phyloP scores from a whole-genome alignment of 768 basidiomycete species.

The Lentinula sp. region DNA sequence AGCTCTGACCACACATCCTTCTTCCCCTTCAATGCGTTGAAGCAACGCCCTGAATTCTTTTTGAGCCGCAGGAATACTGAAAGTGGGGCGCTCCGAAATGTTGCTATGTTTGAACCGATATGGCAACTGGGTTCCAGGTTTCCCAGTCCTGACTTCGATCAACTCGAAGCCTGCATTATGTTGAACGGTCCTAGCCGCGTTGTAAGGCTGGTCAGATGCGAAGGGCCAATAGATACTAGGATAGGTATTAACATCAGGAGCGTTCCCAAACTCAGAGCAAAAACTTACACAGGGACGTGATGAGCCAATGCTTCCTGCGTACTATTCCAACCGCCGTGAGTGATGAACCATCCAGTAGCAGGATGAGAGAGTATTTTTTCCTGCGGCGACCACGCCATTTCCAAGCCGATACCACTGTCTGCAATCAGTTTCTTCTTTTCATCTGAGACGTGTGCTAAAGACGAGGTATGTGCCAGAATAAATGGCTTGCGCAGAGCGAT shows the following conservation, averaged over 20 bases:
- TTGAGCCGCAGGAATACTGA: background rate
- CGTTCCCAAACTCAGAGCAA: background rate
- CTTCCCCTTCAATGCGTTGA: background rate
- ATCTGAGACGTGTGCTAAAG: background rate
- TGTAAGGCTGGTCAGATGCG: constrained; percentile 1
- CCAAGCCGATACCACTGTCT: constrained; percentile 5
- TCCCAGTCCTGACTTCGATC: constrained; percentile 2
- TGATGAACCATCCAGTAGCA: constrained; percentile 4
- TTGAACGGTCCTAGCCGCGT: background rate
- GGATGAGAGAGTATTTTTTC: constrained; percentile 4
- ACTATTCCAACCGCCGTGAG: constrained; percentile 8
- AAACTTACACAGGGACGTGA: background rate
- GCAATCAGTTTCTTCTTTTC: background rate
- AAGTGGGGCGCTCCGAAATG: background rate
- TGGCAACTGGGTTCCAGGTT: background rate
- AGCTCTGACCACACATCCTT: background rate
- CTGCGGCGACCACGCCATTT: background rate
- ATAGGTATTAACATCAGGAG: background rate
- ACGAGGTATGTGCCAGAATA: background rate
- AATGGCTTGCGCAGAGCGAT: background rate
- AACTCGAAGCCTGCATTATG: constrained; percentile 5
- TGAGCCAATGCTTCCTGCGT: constrained; percentile 3
- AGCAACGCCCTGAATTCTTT: background rate
- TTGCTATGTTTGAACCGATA: background rate
- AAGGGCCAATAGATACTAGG: constrained; percentile 4